Evolutionary conservation across 75 land plant species (phyloP).

Genomic region (Cupressus sempervirens): DNA sequence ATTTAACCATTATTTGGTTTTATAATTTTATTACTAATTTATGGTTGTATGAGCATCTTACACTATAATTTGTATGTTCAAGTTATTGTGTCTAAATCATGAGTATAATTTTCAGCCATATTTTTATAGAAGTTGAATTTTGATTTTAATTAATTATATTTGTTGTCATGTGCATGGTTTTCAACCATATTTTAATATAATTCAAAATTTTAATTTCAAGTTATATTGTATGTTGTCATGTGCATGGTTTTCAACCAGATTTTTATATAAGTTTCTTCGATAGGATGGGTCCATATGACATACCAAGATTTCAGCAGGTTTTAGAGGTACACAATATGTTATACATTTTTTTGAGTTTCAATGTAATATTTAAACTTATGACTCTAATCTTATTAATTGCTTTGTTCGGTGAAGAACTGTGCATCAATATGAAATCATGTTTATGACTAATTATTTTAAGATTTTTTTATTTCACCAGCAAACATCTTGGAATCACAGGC

Average conservation of each 20-base stretch:
- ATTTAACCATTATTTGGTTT: not conserved
- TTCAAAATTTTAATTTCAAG: slow-evolving; percentile 46
- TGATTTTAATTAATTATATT: not conserved
- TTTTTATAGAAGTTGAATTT: not conserved
- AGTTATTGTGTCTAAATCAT: too few species aligned
- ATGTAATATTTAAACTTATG: not conserved
- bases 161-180: slow-evolving; percentile 19
- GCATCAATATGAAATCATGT: not conserved
- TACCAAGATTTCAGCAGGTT: slow-evolving; percentile 64
- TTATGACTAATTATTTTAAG: not conserved
- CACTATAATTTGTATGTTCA: not conserved
- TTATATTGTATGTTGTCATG: slow-evolving; percentile 92
- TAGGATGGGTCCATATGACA: slow-evolving; percentile 90
- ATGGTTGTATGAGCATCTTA: not conserved
- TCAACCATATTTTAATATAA: slow-evolving; percentile 65
- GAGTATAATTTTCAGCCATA: too few species aligned
- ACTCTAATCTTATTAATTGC: not conserved
- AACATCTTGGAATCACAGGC: slow-evolving; percentile 30
- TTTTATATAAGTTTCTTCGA: slow-evolving; percentile 86
- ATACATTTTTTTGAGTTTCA: not conserved
- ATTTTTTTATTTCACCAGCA: not conserved
- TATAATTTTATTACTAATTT: not conserved
- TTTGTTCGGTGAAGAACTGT: not conserved
- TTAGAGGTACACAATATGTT: slow-evolving; percentile 59
- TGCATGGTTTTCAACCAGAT: slow-evolving; percentile 98